Base-by-base conservation (phyloP, 2,329 filamentous ascomycete genomes). In the Aurifilum marmelostoma region DNA sequence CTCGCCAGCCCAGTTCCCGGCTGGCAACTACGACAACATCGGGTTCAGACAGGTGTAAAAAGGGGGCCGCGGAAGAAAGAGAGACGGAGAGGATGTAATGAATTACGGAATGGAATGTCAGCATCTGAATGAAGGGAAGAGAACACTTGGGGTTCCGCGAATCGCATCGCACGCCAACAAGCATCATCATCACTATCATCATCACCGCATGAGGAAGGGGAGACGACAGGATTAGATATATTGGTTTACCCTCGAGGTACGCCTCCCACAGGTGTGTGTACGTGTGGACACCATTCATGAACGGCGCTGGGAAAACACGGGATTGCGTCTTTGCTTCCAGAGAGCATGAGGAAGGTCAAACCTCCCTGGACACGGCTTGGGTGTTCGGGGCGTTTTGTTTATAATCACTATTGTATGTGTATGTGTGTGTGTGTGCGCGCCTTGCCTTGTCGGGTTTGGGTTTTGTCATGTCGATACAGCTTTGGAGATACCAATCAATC, bases 1-100 rank as follows among this genome's bases (percentile, higher is more conserved):
- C 65, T 75, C 77, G 69, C 84, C 86, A 0, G 84, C 80, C 27
- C 83, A 85, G 66, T 90, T 90, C 75, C 88, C 88, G 2, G 77
- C 79, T 27, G 88, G 76, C 47, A 84, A 88, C 75, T 90, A 90
- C 75, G 65, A 67, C 65, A 67, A 67, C 16, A 61, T 67, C 41
- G 65, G 65, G 3, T 52, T 67, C 41, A 85, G 88, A 74, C 81
- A 85, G 70, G 82, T 80, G 70, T 79, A 78, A 75, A 79, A 72
- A 74, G 34, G 34, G 34, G 34, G 34, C 34, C 8, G 47, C 2
- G 4, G 11, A 3, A 54, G 27, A 54, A n/a, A 54, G 24, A 54
- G 24, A 54, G 24, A 58, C 5, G 37, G 56, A 32, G 56, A 59
- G 56, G 59, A 43, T 62, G 21, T 34, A 63, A 63, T 47, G 61